Evolutionary conservation across 2,329 filamentous ascomycete genomes (phyloP), one percentile per base, ranked within the genome.

Genomic region (Capronia epimyces): DNA sequence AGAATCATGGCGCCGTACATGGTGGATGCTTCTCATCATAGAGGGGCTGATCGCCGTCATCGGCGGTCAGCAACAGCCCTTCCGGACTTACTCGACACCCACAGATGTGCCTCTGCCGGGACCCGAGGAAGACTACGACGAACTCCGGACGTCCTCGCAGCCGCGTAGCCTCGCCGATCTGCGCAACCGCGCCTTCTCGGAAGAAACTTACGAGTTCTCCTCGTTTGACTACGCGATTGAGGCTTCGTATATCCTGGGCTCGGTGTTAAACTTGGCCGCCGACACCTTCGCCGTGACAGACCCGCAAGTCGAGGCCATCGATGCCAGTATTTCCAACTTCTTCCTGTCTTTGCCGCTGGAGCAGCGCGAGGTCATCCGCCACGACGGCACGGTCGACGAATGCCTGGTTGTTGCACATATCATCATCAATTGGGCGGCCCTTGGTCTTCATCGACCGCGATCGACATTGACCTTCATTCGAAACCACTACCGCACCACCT

Each of bases 201-300:
- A 83, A 15, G 81, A 86, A 41, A 78, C 83, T 8, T 77, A 79
- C 36, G 74, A 78, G 21, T 95, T 91, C 66, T 93, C 89, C 0
- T 95, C 89, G 0, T 93, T 87, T 65, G 78, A 87, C 2, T 95
- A 94, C 66, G 83, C 88, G 5, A 85, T 95, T 46, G 85, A 91
- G 45, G 87, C 88, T 0, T 80, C 85, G 12, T 81, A 87, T 1
- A 89, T 91, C 55, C 73, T 95, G 0, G 87, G 86, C 10, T 80
- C 83, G 50, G 84, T 94, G 50, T 82, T 95, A 42, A 61, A 66
- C 29, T 63, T 71, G 5, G 68, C 68, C 22, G 49, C 55, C 8
- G 57, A 60, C 48, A 56, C 55, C 15, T 57, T 57, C 20, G 58
- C 65, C 16, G 53, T 69, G n/a, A 65, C 62, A 8, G 67, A 71